Base-by-base conservation (phyloP, 768 basidiomycete genomes). In the Trametes punicea region DNA sequence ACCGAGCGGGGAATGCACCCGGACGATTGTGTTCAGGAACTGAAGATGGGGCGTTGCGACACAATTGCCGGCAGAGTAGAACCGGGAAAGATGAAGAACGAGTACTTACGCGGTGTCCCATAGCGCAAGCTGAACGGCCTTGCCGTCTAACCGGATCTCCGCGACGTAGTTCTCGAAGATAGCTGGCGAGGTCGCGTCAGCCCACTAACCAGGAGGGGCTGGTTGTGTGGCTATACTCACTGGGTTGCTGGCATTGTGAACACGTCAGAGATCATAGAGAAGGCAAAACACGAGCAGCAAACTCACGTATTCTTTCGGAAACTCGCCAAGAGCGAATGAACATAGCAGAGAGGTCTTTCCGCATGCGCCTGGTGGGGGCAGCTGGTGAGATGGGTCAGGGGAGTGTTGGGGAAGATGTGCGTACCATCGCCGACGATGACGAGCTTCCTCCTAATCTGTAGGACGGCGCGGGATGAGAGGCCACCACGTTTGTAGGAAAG, bases 81-180 rank as follows among this genome's bases (percentile, higher is more conserved):
- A 20, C 5, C 15, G 16, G 23, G 25, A 34, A 51, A 34, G n/a
- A 21, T 1, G 2, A 27, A n/a, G 27, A 29, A 20, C 15, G 38
- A 34, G 38, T 15, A 60, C 63, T 73, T 71, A 97, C 95, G 97
- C 97, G 51, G 97, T 98, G 80, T 99, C 97, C 97, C 97, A 98
- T 40, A 98, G 74, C 38, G 97, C 96, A 56, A 98, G 74, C 71
- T 98, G 95, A 16, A 99, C 93, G 33, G 95, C 92, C 73, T 98
- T 98, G 62, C 94, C 94, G 72, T 99, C 97, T 50, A 99, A 78
- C 64, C 93, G 80, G 67, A 99, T 98, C 78, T 99, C 97, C 44
- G 97, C 96, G 62, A 98, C 96, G 74, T 96, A 98, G 69, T 98
- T 99, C 73, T 98, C 95, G 67, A 98, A 98, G 47, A 98, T 89